phyloP scores from a whole-genome alignment of 2,329 filamentous ascomycete species.

The Aspergillus texensis region DNA sequence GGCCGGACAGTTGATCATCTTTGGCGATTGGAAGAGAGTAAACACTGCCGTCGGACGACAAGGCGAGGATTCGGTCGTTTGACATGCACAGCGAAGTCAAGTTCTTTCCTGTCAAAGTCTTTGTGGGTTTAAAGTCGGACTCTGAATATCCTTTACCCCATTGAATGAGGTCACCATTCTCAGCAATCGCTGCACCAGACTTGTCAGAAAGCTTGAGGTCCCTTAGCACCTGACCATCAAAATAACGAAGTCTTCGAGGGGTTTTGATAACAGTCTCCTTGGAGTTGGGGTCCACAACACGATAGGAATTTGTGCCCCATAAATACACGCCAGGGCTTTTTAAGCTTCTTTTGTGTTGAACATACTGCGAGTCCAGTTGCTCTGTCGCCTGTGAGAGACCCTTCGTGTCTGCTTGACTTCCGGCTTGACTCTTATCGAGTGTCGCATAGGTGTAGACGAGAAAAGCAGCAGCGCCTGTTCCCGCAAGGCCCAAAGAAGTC shows the following conservation, averaged over 20 bases:
- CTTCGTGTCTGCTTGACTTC: conserved; percentile 21
- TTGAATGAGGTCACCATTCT: conserved; percentile 85
- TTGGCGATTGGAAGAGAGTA: conserved; percentile 82
- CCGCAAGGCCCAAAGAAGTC: conserved; percentile 34
- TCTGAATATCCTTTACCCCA: conserved; percentile 82
- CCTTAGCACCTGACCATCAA: conserved; percentile 79
- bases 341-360: conserved; percentile 82
- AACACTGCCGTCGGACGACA: conserved; percentile 73
- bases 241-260: conserved; percentile 76
- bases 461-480: conserved; percentile 34
- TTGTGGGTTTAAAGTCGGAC: conserved; percentile 63
- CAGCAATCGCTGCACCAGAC: conserved; percentile 84
- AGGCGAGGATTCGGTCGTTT: conserved; percentile 77
- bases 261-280: conserved; percentile 77
- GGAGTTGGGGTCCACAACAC: conserved; percentile 83
- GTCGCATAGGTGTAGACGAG: conserved; percentile 35
- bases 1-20: conserved; percentile 67
- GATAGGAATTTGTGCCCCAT: conserved; percentile 86
- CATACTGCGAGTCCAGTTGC: conserved; percentile 78
- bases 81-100: conserved; percentile 76
- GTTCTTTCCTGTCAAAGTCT: conserved; percentile 80
- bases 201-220: conserved; percentile 83
- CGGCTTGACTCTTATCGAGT: conserved; percentile 20
- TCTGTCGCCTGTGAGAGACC: conserved; percentile 46
- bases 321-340: conserved; percentile 86